phyloP scores from a whole-genome alignment of 2,329 filamentous ascomycete species.

The Fusarium humuli region DNA sequence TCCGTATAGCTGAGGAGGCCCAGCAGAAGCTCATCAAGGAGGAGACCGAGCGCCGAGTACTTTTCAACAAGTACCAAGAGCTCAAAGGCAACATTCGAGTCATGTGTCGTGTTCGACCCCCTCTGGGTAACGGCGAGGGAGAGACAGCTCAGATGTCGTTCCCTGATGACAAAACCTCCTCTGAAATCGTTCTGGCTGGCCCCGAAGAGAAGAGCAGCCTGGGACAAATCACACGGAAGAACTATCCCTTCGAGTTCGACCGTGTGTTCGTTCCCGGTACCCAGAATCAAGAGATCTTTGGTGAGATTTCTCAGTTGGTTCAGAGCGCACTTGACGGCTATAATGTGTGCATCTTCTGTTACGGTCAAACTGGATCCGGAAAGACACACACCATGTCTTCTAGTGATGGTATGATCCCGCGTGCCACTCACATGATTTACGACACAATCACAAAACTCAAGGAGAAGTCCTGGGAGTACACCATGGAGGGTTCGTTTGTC shows the following conservation, averaged over 20 bases:
- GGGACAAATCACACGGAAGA: conserved; percentile 79
- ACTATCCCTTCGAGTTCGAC: conserved; percentile 89
- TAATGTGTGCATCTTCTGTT: conserved; percentile 99
- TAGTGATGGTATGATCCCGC: conserved; percentile 91
- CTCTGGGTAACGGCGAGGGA: conserved; percentile 69
- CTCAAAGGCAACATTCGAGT: conserved; percentile 98
- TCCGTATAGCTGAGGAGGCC: conserved; percentile 74
- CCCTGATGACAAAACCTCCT: conserved; percentile 84
- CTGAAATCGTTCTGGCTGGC: conserved; percentile 86
- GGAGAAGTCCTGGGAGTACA: conserved; percentile 94
- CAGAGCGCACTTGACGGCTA: conserved; percentile 97
- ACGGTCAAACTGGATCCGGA: conserved; percentile 95
- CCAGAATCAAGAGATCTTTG: conserved; percentile 88
- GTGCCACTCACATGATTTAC: conserved; percentile 93
- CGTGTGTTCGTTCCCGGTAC: conserved; percentile 85
- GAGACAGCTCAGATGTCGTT: conserved; percentile 80
- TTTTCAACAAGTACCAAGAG: conserved; percentile 98
- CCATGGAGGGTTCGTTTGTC: conserved; percentile 93
- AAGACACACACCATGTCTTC: conserved; percentile 98
- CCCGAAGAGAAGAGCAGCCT: conserved; percentile 87
- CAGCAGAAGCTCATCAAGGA: conserved; percentile 89
- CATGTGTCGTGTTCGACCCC: conserved; percentile 93
- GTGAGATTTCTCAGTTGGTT: conserved; percentile 95
- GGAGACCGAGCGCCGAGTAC: conserved; percentile 87
- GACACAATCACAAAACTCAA: conserved; percentile 83